A percentile compares a stretch with the other conserved stretches of the same genome.
These are phyloP conservation scores for Hyphopichia khmerensis DNA, from an alignment of 1,139 yeast species.

Conservation along the genomic window DNA sequence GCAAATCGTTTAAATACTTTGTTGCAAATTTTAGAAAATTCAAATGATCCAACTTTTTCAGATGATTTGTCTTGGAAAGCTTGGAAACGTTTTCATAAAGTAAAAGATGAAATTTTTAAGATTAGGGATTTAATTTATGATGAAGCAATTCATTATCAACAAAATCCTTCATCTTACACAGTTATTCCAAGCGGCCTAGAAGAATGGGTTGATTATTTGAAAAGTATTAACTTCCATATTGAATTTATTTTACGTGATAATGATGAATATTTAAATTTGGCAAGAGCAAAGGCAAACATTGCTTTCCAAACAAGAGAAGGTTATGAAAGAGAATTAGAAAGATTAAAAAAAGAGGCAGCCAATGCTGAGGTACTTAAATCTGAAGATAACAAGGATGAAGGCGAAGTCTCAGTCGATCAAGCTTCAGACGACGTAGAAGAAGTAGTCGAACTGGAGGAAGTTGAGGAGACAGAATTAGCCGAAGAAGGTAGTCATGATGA, in stretches of 20 bases:
- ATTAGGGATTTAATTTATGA: conserved; percentile 58
- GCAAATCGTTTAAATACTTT: conserved; percentile 32
- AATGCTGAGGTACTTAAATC: no score
- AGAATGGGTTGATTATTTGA: conserved; percentile 51
- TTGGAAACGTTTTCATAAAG: conserved; percentile 64
- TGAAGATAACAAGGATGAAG: no score
- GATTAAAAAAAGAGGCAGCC: neutral
- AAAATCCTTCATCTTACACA: conserved; percentile 11
- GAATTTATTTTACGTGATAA: conserved; percentile 64
- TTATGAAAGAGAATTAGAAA: conserved; percentile 13
- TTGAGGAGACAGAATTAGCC: no score
- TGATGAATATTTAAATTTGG: conserved; percentile 65
- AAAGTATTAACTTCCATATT: conserved; percentile 60
- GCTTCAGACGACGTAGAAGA: neutral
- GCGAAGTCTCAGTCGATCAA: neutral
- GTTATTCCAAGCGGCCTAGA: conserved; percentile 40
- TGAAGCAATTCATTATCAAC: conserved; percentile 39
- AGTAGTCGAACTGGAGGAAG: neutral
- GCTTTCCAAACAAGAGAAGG: conserved; percentile 74
- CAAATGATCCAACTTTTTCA: conserved; percentile 14
- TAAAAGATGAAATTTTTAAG: conserved; percentile 54
- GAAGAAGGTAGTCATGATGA: no score
- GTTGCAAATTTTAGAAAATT: conserved; percentile 27
- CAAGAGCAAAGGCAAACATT: conserved; percentile 79
- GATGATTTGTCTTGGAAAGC: conserved; percentile 54